Percentiles rank a stretch among this genome's conserved stretches.
These are phyloP conservation scores for Trametopsis cervina DNA, from an alignment of 768 basidiomycete genomes.

Conservation along the genomic window DNA sequence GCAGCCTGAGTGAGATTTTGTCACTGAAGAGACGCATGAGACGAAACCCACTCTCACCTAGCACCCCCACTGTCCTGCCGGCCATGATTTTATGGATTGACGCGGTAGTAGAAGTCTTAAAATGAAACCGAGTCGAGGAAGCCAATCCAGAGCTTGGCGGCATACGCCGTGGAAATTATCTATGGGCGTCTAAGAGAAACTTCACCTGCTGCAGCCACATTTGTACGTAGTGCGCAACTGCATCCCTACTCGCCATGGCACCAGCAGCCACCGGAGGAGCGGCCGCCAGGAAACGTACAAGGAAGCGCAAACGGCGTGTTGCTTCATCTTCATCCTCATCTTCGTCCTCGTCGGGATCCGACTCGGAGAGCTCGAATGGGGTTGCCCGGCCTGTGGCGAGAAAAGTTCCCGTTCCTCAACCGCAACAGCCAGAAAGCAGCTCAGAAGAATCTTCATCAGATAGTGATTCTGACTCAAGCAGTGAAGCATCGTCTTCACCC, in stretches of 20 bases:
- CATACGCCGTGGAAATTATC: slow-evolving; percentile 3
- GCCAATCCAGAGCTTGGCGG: slow-evolving; percentile 1
- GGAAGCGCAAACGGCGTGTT: slow-evolving; percentile 29
- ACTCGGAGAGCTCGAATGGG: slow-evolving; percentile 9
- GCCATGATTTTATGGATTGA: slow-evolving; percentile 16
- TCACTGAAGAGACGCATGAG: background rate
- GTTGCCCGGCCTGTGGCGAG: slow-evolving; percentile 1
- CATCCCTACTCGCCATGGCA: slow-evolving; percentile 6
- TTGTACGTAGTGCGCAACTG: no score
- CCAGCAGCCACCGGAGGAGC: slow-evolving; percentile 15
- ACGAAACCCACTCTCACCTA: slow-evolving; percentile 30
- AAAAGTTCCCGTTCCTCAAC: slow-evolving; percentile 2
- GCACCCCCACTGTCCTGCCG: slow-evolving; percentile 27
- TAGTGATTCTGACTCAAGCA: slow-evolving; percentile 3
- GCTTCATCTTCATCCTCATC: slow-evolving; percentile 24
- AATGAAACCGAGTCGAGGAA: background rate
- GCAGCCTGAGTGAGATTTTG: no score
- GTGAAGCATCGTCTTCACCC: background rate
- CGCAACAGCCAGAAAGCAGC: slow-evolving; percentile 3
- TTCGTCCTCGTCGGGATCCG: slow-evolving; percentile 14
- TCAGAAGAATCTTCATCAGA: slow-evolving; percentile 11
- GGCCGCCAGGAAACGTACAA: slow-evolving; percentile 21
- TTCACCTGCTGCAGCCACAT: background rate
- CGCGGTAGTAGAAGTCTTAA: background rate
- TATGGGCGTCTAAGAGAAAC: background rate